These are phyloP conservation scores for Bruguiera gymnorhiza DNA, from an alignment of 345 rosid genomes.

Conservation along the genomic window DNA sequence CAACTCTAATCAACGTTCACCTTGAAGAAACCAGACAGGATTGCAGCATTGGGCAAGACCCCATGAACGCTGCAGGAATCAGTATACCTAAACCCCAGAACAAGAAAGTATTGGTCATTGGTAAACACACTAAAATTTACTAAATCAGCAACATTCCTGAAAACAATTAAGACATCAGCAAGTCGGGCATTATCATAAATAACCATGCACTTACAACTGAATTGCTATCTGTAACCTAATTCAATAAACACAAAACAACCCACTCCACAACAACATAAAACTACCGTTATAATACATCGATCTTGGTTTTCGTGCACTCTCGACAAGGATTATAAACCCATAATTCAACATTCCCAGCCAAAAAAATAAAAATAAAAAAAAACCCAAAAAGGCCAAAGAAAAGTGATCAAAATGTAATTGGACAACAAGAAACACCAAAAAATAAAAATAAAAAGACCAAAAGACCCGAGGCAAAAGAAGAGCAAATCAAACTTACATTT, in stretches of 20 bases:
- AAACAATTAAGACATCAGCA: background rate
- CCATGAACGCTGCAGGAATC: slow-evolving; percentile 59
- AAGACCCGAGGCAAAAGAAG: background rate
- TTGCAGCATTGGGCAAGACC: slow-evolving; percentile 46
- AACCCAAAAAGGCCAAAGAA: no score
- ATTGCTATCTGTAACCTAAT: background rate
- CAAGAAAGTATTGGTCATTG: background rate
- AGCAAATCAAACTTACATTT: background rate
- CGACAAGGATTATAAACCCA: no score
- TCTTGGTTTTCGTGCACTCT: no score
- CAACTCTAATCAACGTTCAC: slow-evolving; percentile 33
- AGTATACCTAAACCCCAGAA: slow-evolving; percentile 44
- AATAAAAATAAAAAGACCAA: background rate
- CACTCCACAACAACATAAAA: background rate
- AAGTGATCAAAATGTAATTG: no score
- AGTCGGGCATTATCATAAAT: background rate
- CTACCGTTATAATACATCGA: background rate
- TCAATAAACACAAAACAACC: background rate
- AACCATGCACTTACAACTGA: background rate
- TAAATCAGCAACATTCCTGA: background rate
- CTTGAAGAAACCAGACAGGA: slow-evolving; percentile 61
- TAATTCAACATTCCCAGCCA: no score
- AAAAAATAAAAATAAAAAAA: no score
- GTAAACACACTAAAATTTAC: background rate
- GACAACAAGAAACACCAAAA: background rate